Evolutionary conservation across 352 stramenopile genomes (phyloP), one percentile per base, ranked within the genome.

Genomic region (Globisporangium sylvaticum): DNA sequence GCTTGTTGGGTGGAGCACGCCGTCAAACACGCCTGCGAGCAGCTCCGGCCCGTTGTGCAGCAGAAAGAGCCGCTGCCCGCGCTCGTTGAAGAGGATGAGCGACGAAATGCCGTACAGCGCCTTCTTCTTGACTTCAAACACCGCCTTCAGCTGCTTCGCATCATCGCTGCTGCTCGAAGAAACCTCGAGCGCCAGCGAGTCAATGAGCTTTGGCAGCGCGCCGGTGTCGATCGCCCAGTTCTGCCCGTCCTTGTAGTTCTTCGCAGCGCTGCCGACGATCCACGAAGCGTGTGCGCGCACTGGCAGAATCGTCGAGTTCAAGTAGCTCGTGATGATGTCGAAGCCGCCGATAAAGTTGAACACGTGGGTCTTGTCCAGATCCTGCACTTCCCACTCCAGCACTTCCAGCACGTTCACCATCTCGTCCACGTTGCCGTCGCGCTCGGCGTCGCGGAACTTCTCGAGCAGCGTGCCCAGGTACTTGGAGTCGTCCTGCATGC

Each of bases 341-440:
- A 95, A 91, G n/a, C 87, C 87, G 8, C 87, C 87, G 44, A 94
- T 90, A 32, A 88, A 93, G 71, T 94, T 89, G 73, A 95, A 93
- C 3, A 93, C 81, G 61, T 90, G 85, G 7, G 87, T 93, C 71
- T 95, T 95, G 75, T 94, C 87, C 20, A 95, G 72, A 66, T 95
- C 87, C 66, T 94, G 83, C n/a, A 95, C 85, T 70, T 95, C 87
- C 81, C 83, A 95, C 69, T 95, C 87, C 7, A 95, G 67, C 46
- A 90, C 74, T 48, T 91, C 80, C 0, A 95, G 73, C 44, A 83
- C 75, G 24, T 76, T 73, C 5, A 94, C 25, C 63, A 91, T 81
- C 3, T 76, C 81, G 15, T 75, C 67, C 1, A 62, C 76, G 60
- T 86, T 74, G 6, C 69, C 76, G 4, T 80, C 79, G 42, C 80